Evolutionary conservation across 2,329 filamentous ascomycete species (phyloP).

Genomic region (Acrocalymma vagum): DNA sequence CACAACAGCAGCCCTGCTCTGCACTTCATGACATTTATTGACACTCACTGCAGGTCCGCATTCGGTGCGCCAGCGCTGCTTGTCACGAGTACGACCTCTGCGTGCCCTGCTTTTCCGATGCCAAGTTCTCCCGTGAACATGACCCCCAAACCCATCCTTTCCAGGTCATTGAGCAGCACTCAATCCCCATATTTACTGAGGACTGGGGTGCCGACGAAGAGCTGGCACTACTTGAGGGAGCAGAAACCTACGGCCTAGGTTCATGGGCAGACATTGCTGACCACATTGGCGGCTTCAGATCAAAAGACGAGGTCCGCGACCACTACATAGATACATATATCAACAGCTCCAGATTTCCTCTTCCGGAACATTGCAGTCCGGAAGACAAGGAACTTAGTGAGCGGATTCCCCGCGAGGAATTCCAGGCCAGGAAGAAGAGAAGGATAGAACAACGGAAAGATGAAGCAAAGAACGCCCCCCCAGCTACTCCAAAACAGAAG

Average conservation of each 20-base stretch:
- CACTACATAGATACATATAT: constrained; percentile 93
- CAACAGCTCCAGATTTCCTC: constrained; percentile 81
- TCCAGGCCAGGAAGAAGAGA: constrained; percentile 90
- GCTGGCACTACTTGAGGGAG: constrained; percentile 88
- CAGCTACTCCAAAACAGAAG: constrained; percentile 90
- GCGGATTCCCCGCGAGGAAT: constrained; percentile 86
- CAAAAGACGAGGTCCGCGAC: constrained; percentile 93
- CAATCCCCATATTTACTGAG: constrained; percentile 91
- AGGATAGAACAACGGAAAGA: constrained; percentile 93
- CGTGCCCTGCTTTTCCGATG: constrained; percentile 90
- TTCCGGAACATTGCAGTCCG: constrained; percentile 86
- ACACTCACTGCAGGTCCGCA: constrained; percentile 74
- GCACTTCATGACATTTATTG: constrained; percentile 1
- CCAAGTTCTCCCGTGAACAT: constrained; percentile 81
- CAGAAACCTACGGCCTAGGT: constrained; percentile 93
- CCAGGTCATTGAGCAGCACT: constrained; percentile 97
- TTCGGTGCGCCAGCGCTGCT: constrained; percentile 82
- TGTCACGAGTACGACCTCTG: constrained; percentile 98
- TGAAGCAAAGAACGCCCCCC: constrained; percentile 81
- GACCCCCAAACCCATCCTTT: constrained; percentile 87
- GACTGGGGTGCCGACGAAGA: constrained; percentile 99
- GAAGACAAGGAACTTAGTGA: constrained; percentile 81
- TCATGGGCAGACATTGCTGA: constrained; percentile 99
- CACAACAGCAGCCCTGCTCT: constrained; percentile 3
- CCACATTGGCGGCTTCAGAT: constrained; percentile 93